Evolutionary conservation across 768 basidiomycete species (phyloP), one percentile per base, ranked within the genome.

Genomic region (Leccinum obscurum): DNA sequence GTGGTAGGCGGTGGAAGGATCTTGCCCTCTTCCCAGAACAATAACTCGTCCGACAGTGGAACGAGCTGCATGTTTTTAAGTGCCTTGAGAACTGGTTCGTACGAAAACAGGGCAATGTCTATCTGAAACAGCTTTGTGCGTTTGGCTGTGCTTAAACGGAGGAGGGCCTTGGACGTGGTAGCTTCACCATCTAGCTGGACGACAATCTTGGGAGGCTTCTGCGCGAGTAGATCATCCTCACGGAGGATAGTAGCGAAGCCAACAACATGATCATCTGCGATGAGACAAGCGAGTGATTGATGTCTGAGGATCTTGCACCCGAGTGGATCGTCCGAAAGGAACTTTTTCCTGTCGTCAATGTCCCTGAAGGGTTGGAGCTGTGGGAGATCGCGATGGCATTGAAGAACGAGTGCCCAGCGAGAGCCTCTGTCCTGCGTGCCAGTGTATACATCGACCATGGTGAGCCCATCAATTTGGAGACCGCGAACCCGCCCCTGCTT

Each of bases 31-130:
- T 76, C 72, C 87, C 87, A 89, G 30, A 82, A 77, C 7, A 89
- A 62, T 3, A 90, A 62, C 61, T 88, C 87, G 1, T 75, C 68
- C 0, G 78, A 70, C 2, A 89, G 72, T 1, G 86, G 83, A 11
- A 89, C 66, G 2, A 62, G 62, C 10, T 58, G 76, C 62, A 77
- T 80, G 35, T 76, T 68, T 70, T 88, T 80, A n/a, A 90, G 75
- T 1, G 80, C 82, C 41, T 75, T 79, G 20, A 90, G 77, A 32
- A 89, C 76, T 0, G 87, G 86, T 64, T 87, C 82, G 54, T 81
- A 89, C 0, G 88, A 76, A 62, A 89, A 89, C 3, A 88, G 59
- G 0, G 85, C 84, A 0, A 83, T 84, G 63, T 89, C 81, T 28
- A 88, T 84, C 58, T 84, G 84, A 39, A 89, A 67, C 20, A 89